Conservation (phyloP, 305 asterid species). For the Solanum hybrid region DNA sequence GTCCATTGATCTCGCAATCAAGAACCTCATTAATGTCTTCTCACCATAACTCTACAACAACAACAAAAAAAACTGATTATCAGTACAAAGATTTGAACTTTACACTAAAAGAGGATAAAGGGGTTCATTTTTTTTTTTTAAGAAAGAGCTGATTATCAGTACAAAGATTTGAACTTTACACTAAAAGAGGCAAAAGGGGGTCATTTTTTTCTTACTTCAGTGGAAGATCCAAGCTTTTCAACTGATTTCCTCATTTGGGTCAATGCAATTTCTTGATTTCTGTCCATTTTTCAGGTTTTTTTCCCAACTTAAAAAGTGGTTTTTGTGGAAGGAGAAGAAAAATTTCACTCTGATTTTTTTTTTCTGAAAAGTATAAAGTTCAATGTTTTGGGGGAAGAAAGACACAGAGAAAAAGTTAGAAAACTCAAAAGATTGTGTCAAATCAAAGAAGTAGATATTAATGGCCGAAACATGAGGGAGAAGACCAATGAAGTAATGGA, state of each 20-base stretch:
- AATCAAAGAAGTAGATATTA: not conserved
- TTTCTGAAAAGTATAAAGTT: not conserved
- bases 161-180: not conserved
- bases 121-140: not conserved
- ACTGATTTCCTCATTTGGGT: conserved; percentile 56
- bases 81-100: conserved; percentile 30
- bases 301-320: not conserved
- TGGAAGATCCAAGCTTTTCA: conserved; percentile 50
- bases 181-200: not conserved
- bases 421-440: not conserved
- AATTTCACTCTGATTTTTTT: not conserved
- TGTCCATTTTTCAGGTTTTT: conserved; percentile 22
- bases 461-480: not conserved
- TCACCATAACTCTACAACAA: conserved; percentile 47
- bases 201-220: conserved; percentile 26
- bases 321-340: not conserved
- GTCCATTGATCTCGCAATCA: conserved; percentile 84
- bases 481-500: not conserved
- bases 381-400: not conserved
- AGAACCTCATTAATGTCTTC: conserved; percentile 58
- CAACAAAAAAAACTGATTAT: not conserved
- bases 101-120: conserved; percentile 7
- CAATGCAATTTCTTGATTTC: conserved; percentile 28
- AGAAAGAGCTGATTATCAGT: not conserved
- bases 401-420: not conserved